Evolutionary conservation across 2,329 filamentous ascomycete genomes (phyloP).

Genomic region (Aphanoascus verrucosus): DNA sequence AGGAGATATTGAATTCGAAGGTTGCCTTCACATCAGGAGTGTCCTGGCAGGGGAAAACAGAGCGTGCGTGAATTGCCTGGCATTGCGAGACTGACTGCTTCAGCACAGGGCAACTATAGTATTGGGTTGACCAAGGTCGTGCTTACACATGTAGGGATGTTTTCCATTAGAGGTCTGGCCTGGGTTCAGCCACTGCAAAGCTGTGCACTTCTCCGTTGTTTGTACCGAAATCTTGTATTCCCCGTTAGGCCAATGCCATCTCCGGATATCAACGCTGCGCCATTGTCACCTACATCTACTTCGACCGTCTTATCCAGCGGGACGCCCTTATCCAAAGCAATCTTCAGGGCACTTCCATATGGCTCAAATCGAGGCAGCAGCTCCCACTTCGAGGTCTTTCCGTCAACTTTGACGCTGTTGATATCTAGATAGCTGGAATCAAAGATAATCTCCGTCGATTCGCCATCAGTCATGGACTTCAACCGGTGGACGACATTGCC

Average conservation of each 20-base stretch:
- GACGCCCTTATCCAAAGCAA: constrained; percentile 39
- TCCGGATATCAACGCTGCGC: neutral
- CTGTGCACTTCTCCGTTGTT: constrained; percentile 81
- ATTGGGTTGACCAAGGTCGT: neutral
- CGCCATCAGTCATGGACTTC: constrained; percentile 62
- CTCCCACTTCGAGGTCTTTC: constrained; percentile 55
- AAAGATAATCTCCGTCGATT: constrained; percentile 67
- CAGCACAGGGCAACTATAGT: neutral
- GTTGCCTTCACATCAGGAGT: constrained; percentile 97
- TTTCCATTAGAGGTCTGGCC: constrained; percentile 92
- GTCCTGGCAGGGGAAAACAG: constrained; percentile 92
- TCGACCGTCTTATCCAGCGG: constrained; percentile 39
- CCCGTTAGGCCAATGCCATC: neutral
- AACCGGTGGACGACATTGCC: constrained; percentile 69
- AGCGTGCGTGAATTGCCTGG: constrained; percentile 89
- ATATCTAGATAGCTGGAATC: constrained; percentile 81
- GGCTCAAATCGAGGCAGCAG: constrained; percentile 60
- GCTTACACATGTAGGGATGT: constrained; percentile 77
- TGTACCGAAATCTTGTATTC: constrained; percentile 53
- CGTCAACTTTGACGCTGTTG: constrained; percentile 58
- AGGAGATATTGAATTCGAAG: constrained; percentile 77
- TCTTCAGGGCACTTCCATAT: constrained; percentile 45
- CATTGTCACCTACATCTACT: constrained; percentile 33
- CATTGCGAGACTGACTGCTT: constrained; percentile 63
- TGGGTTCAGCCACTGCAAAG: constrained; percentile 88